Percentiles rank a stretch among this genome's conserved stretches.
Evolutionary conservation across 148 eudicot species (phyloP).

Genomic region (Dianthus caryophyllus): DNA sequence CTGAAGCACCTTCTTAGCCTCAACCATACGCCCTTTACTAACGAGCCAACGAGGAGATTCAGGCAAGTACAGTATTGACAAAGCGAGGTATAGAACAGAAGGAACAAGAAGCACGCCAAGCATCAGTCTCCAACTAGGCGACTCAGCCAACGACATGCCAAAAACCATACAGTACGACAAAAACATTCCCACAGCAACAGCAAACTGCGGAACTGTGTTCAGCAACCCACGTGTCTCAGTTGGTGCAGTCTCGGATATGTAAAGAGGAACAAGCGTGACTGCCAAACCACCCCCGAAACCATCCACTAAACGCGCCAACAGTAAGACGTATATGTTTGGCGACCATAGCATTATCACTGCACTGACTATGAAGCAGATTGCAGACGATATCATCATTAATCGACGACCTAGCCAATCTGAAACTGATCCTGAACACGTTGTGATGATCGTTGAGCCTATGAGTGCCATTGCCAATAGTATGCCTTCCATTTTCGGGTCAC

Average conservation of each 20-base stretch:
- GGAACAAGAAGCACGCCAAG: conserved; percentile 57
- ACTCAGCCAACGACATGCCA: conserved; percentile 53
- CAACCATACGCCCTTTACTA: conserved; percentile 63
- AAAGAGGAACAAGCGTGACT: conserved; percentile 65
- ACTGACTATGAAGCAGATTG: conserved; percentile 49
- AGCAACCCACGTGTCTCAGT: conserved; percentile 59
- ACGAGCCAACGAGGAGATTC: conserved; percentile 85
- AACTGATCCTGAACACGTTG: conserved; percentile 55
- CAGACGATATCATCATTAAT: conserved; percentile 49
- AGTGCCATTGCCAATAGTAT: conserved; percentile 63
- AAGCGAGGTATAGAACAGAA: conserved; percentile 38
- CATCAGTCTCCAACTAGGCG: conserved; percentile 73
- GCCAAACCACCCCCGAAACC: conserved; percentile 71
- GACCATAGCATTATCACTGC: conserved; percentile 64
- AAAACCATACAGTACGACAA: conserved; percentile 56
- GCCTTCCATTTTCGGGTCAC: conserved; percentile 55
- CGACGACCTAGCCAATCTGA: conserved; percentile 68
- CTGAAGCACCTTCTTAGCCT: conserved; percentile 64
- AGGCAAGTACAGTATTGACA: conserved; percentile 58
- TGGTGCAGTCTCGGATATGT: conserved; percentile 76
- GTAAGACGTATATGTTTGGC: conserved; percentile 55
- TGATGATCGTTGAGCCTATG: conserved; percentile 56
- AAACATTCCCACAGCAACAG: conserved; percentile 59
- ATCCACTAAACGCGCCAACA: conserved; percentile 55
- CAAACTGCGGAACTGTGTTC: conserved; percentile 65